Evolutionary conservation across 1,284 basidiomycete species (phyloP).

Genomic region (Bjerkandera adusta): DNA sequence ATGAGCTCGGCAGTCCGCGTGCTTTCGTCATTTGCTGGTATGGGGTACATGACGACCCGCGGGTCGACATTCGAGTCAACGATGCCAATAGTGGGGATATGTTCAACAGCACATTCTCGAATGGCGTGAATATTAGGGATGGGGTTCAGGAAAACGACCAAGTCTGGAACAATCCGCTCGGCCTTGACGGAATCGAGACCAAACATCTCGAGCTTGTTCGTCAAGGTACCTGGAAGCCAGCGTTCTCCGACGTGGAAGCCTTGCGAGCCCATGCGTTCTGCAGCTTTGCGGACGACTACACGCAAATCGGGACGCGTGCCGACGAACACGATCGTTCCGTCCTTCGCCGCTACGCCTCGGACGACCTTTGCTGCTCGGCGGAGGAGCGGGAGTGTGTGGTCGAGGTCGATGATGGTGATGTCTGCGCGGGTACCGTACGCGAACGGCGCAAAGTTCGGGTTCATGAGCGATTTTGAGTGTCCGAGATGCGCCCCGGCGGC

Average conservation of each 20-base stretch:
- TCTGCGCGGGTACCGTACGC: conserved; percentile 92
- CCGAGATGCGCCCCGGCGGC: conserved; percentile 95
- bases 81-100: conserved; percentile 87
- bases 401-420: conserved; percentile 93
- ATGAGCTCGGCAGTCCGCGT: conserved; percentile 89
- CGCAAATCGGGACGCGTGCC: conserved; percentile 83
- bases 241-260: conserved; percentile 85
- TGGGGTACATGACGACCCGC: conserved; percentile 95
- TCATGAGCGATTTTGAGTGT: conserved; percentile 80
- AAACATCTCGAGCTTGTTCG: conserved; percentile 85
- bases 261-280: conserved; percentile 71
- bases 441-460: conserved; percentile 89
- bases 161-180: conserved; percentile 76
- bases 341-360: conserved; percentile 76
- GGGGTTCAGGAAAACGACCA: conserved; percentile 89
- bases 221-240: conserved; percentile 94
- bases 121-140: conserved; percentile 81
- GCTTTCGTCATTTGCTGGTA: conserved; percentile 97
- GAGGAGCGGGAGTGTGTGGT: conserved; percentile 90
- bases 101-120: conserved; percentile 80
- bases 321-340: conserved; percentile 89
- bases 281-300: conserved; percentile 76
- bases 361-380: conserved; percentile 89
- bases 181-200: conserved; percentile 56
- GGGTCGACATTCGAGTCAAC: conserved; percentile 97